These are phyloP conservation scores for Botryotinia narcissicola DNA, from an alignment of 2,329 filamentous ascomycete species.

Conservation along the genomic window DNA sequence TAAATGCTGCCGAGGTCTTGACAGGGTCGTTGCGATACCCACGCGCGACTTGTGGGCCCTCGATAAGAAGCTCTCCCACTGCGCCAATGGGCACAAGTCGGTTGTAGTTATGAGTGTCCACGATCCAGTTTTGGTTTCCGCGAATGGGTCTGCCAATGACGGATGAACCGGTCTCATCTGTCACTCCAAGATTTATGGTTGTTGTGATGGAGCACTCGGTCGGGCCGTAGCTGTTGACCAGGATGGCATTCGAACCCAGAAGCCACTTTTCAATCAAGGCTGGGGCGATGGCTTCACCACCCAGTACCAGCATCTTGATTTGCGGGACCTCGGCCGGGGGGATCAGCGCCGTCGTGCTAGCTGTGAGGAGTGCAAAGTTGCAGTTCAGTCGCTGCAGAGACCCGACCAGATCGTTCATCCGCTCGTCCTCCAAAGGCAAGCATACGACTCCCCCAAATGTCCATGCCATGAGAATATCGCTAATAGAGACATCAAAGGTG, in stretches of 20 bases:
- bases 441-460: too few relatives aligned
- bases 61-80: slow-evolving; percentile 29
- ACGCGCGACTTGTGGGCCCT: slow-evolving; percentile 28
- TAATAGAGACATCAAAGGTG: too few relatives aligned
- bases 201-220: background rate
- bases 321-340: slow-evolving; percentile 21
- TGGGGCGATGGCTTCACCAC: slow-evolving; percentile 38
- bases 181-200: background rate
- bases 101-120: slow-evolving; percentile 21
- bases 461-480: too few relatives aligned
- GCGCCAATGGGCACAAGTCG: slow-evolving; percentile 25
- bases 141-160: background rate
- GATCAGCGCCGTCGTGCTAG: too few relatives aligned
- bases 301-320: slow-evolving; percentile 27
- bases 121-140: slow-evolving; percentile 1
- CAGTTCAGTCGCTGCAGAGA: too few relatives aligned
- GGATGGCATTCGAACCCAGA: background rate
- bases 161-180: background rate
- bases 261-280: slow-evolving; percentile 33
- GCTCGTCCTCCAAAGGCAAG: too few relatives aligned
- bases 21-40: slow-evolving; percentile 28
- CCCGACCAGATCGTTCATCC: too few relatives aligned
- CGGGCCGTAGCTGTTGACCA: background rate
- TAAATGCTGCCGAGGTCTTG: slow-evolving; percentile 6
- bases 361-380: too few relatives aligned